Percentiles rank a stretch among this genome's conserved stretches.
Evolutionary conservation across 495 filamentous ascomycete species (phyloP).

Genomic region (Xylaria scruposa): DNA sequence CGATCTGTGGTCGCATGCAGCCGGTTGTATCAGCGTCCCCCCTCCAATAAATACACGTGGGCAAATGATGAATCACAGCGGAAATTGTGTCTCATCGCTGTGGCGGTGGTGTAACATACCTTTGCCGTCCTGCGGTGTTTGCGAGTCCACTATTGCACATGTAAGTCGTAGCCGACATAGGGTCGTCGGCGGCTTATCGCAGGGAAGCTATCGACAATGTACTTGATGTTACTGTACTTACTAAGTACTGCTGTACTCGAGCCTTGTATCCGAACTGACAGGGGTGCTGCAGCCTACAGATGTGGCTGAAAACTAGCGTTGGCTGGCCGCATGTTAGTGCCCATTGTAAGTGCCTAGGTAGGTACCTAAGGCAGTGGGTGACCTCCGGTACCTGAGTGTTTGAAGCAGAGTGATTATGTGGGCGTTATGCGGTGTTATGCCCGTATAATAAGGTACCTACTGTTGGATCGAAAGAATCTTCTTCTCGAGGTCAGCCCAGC

Average conservation of each 20-base stretch:
- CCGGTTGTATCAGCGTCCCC: constrained; percentile 33
- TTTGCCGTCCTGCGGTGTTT: constrained; percentile 24
- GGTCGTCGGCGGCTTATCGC: not conserved
- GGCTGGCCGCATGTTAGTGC: constrained; percentile 9
- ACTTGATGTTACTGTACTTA: not conserved
- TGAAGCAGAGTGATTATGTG: not conserved
- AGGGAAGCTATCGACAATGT: constrained; percentile 15
- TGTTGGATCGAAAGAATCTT: not conserved
- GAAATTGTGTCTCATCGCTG: not conserved
- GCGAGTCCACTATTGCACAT: constrained; percentile 15
- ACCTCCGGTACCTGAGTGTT: too few species aligned
- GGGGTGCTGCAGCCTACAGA: constrained; percentile 1
- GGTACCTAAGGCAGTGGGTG: too few species aligned
- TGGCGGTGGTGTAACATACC: constrained; percentile 12
- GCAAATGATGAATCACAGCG: not conserved
- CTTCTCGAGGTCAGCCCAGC: not conserved
- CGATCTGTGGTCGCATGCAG: constrained; percentile 29
- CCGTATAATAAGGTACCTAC: not conserved
- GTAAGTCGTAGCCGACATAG: constrained; percentile 18
- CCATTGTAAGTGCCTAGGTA: not conserved
- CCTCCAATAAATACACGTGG: not conserved
- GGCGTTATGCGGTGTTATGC: not conserved
- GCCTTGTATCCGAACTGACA: constrained; percentile 11
- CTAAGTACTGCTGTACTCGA: constrained; percentile 13
- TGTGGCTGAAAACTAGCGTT: constrained; percentile 21